Conservation (phyloP, 257 asterid genomes). For the Plantago ovata region DNA sequence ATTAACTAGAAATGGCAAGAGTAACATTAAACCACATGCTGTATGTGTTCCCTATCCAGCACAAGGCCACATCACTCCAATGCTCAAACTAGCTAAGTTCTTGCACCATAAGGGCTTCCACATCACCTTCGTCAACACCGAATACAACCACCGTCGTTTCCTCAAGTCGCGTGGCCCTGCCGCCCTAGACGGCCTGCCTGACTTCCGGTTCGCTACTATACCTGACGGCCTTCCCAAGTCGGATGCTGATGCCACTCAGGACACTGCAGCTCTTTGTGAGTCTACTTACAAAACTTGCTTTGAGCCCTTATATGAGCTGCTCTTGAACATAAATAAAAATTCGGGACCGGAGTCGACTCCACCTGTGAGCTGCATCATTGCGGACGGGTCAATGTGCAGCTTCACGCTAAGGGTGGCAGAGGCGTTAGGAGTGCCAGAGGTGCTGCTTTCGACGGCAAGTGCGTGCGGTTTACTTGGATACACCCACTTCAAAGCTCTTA, state of each 20-base stretch:
- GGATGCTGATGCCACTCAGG: slow-evolving; percentile 29
- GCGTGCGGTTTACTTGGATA: slow-evolving; percentile 33
- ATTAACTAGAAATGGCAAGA: neutral
- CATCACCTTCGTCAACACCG: slow-evolving; percentile 32
- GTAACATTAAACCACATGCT: slow-evolving; percentile 25
- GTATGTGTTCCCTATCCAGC: slow-evolving; percentile 31
- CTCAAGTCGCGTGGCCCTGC: slow-evolving; percentile 19
- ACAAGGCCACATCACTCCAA: slow-evolving; percentile 33
- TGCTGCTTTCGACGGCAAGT: slow-evolving; percentile 29
- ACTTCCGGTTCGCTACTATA: slow-evolving; percentile 23
- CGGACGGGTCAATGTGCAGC: slow-evolving; percentile 36
- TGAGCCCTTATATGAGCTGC: slow-evolving; percentile 24
- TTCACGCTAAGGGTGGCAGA: slow-evolving; percentile 38
- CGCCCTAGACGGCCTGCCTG: slow-evolving; percentile 25
- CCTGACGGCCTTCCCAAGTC: slow-evolving; percentile 34
- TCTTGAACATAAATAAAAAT: slow-evolving; percentile 19
- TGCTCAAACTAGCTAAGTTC: slow-evolving; percentile 31
- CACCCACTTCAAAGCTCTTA: slow-evolving; percentile 23
- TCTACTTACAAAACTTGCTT: slow-evolving; percentile 29
- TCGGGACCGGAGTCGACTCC: too few species aligned
- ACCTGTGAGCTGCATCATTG: slow-evolving; percentile 36
- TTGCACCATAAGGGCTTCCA: slow-evolving; percentile 30
- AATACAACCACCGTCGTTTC: slow-evolving; percentile 31
- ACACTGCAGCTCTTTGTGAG: slow-evolving; percentile 27
- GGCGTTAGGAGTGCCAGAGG: slow-evolving; percentile 35